Evolutionary conservation across 495 filamentous ascomycete genomes (phyloP).

Genomic region (Penicillium turbatum): DNA sequence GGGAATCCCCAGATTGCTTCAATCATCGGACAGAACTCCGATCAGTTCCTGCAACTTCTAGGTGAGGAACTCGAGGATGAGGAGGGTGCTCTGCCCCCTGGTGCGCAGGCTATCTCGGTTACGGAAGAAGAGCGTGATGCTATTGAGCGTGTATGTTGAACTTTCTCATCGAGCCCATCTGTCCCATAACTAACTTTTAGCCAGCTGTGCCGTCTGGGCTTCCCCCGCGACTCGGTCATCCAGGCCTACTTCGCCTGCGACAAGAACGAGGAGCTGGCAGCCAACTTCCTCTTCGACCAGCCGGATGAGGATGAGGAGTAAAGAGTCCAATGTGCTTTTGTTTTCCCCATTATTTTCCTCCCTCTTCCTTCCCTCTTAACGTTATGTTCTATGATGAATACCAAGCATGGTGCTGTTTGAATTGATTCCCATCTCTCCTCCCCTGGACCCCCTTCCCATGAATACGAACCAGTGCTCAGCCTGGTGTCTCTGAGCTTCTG

Average conservation of each 20-base stretch:
- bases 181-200: slow-evolving; percentile 30
- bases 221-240: slow-evolving; percentile 87
- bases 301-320: slow-evolving; percentile 78
- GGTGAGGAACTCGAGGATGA: slow-evolving; percentile 68
- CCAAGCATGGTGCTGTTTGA: slow-evolving; percentile 26
- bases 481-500: slow-evolving; percentile 7
- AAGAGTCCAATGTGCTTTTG: slow-evolving; percentile 15
- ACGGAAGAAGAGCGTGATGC: slow-evolving; percentile 95
- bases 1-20: slow-evolving; percentile 93
- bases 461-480: slow-evolving; percentile 5
- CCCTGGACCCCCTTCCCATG: slow-evolving; percentile 2
- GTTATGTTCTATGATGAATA: slow-evolving; percentile 29
- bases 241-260: slow-evolving; percentile 99
- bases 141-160: slow-evolving; percentile 79
- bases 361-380: slow-evolving; percentile 11
- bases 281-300: slow-evolving; percentile 97
- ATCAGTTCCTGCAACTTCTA: slow-evolving; percentile 84
- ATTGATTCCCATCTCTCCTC: slow-evolving; percentile 15
- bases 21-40: slow-evolving; percentile 83
- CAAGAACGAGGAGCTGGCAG: slow-evolving; percentile 97
- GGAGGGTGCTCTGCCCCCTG: slow-evolving; percentile 76
- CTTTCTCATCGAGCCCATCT: background rate
- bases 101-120: slow-evolving; percentile 82
- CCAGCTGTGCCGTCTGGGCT: slow-evolving; percentile 85
- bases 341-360: slow-evolving; percentile 4